phyloP scores from a whole-genome alignment of 2,329 filamentous ascomycete genomes.

The Fusarium sp. region DNA sequence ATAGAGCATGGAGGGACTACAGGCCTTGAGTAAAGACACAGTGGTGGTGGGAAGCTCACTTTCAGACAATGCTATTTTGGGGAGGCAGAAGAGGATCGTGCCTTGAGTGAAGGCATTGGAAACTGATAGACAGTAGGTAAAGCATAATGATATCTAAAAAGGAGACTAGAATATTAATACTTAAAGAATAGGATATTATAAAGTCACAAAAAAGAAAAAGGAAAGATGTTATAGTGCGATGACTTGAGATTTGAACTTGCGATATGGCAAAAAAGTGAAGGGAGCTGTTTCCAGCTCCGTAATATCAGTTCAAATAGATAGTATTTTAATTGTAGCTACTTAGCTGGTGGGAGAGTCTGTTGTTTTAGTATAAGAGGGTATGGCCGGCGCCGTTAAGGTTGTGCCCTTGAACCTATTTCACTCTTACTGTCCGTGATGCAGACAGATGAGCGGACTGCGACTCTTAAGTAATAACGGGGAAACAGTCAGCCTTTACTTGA shows the following conservation, averaged over 20 bases:
- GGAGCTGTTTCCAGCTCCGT: background rate
- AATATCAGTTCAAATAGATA: background rate
- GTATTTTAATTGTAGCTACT: slow-evolving; percentile 20
- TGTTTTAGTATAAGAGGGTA: background rate
- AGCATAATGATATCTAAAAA: background rate
- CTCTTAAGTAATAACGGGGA: too few relatives aligned
- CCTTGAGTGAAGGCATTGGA: too few relatives aligned
- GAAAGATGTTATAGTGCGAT: background rate
- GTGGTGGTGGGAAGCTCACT: too few relatives aligned
- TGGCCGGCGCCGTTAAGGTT: background rate
- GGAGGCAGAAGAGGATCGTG: too few relatives aligned
- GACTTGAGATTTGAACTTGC: background rate
- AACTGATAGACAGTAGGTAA: too few relatives aligned
- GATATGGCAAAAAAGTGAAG: background rate
- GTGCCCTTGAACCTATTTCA: background rate
- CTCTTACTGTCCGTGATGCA: too few relatives aligned
- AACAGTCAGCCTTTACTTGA: too few relatives aligned
- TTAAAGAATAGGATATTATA: background rate
- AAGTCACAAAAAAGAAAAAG: background rate
- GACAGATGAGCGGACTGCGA: too few relatives aligned
- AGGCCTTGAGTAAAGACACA: too few relatives aligned
- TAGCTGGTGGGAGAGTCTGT: slow-evolving; percentile 10
- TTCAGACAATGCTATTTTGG: too few relatives aligned
- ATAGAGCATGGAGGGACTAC: too few relatives aligned
- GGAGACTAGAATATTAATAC: background rate